Evolutionary conservation across 352 stramenopile species (phyloP), one percentile per base, ranked within the genome.

Genomic region (Globisporangium iwayamae): DNA sequence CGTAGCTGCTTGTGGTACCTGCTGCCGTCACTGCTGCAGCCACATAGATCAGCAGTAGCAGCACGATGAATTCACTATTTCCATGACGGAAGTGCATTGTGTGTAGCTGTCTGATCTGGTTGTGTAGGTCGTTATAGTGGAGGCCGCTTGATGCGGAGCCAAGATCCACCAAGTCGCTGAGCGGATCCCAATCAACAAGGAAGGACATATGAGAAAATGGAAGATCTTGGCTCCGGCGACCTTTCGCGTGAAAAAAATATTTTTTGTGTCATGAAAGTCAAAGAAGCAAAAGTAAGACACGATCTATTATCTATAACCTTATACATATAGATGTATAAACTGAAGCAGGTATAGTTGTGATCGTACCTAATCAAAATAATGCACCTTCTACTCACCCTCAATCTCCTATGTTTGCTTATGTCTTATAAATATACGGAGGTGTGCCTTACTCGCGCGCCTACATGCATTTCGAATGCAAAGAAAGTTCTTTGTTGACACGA

Each of bases 151-250:
- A n/a, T 1, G 45, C 22, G 22, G 50, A 56, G 20, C 50, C 50
- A 56, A 22, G 28, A 28, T 9, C 13, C 28, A 32, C 18, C 47
- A 34, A 16, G 2, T 34, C 25, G 25, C 25, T 28, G 25, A 28
- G 25, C 36, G 48, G 48, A 36, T 54, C 48, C 48, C 11, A 54
- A 54, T 54, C 48, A 28, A 28, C 25, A 54, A 54, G 32, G 4
- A 18, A 38, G 46, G 45, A 52, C 18, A 50, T 5, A 14, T 4
- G 7, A 14, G 9, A 30, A 52, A 36, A 38, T 36, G 18, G 48
- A 54, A 54, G 48, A 36, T 54, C 48, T 20, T 9, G 13, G 3
- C 8, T 51, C 11, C 11, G 16, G 46, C 25, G 48, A 54, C 48
- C 48, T 54, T 54, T 54, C 47, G 28, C 3, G 5, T 1, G 9